Base-by-base conservation (phyloP, 106 monocot species). In the Amphibolis antarctica region DNA sequence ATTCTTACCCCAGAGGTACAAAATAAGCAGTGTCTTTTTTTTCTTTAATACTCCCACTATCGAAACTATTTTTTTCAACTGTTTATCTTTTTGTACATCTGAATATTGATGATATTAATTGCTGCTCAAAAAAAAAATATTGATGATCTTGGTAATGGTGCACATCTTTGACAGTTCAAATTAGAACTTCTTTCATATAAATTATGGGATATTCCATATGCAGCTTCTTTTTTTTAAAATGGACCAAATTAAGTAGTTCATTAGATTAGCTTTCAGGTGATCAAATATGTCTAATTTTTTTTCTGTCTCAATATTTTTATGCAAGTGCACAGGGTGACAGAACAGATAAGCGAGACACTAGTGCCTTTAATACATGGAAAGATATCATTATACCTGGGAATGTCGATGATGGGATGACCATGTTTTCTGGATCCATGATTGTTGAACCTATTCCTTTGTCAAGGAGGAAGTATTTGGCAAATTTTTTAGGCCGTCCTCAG, bases 1-100 rank as follows among this genome's bases (percentile, higher is more conserved):
- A 86, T 98, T 66, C 90, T 98, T 64, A 98, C 96, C 60, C 90
- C 96, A 62, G 96, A 98, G 96, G 96, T 98, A 92, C 25, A 10
- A 47, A 25, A 26, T 22, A 36, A 1, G 1, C 10, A 48, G 5
- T 4, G 18, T 15, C 14, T 48, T 13, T 11, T 7, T 48, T 48
- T 15, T 15, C 17, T 48, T 48, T 48, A n/a, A n/a, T n/a, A n/a
- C n/a, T n/a, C n/a, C 48, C 14, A 2, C 12, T 48, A 4, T 48
- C 14, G 18, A 48, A 15, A 15, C 48, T 48, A 48, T 13, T 48
- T 48, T 2, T 36, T 36, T 7, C 36, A 2, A 36, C 36, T 4
- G 36, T 36, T 36, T 2, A 36, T 36, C 36, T 36, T 36, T 2
- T 36, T 4, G 36, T 7, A 36, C 7, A 36, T 36, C 36, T 36